These are phyloP conservation scores for Ophiosphaerella korrae DNA, from an alignment of 2,329 filamentous ascomycete genomes.

Conservation along the genomic window DNA sequence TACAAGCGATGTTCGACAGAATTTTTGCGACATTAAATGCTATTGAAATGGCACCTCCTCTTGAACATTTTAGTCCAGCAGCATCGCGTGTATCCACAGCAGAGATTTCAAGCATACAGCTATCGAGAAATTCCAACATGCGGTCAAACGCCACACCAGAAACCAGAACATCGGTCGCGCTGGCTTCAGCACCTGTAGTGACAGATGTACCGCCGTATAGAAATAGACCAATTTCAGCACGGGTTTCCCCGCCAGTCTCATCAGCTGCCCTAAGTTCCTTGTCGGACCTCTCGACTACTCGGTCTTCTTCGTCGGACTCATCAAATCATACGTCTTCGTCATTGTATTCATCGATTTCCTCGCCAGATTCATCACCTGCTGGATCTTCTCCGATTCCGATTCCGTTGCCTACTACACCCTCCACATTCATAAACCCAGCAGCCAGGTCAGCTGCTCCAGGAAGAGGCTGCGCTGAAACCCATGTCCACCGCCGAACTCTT, in stretches of 20 bases:
- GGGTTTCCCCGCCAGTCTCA: not conserved
- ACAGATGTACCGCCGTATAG: too few relatives aligned
- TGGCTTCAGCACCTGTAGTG: not conserved
- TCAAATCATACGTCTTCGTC: too few relatives aligned
- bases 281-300: too few relatives aligned
- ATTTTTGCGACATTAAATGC: too few relatives aligned
- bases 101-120: constrained; percentile 6
- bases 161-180: not conserved
- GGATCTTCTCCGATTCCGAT: too few relatives aligned
- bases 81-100: constrained; percentile 10
- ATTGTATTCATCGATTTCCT: too few relatives aligned
- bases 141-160: not conserved
- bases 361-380: not conserved
- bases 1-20: too few relatives aligned
- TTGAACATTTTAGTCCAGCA: not conserved
- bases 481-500: constrained; percentile 22
- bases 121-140: constrained; percentile 2
- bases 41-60: too few relatives aligned
- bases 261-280: too few relatives aligned
- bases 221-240: not conserved
- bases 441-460: not conserved
- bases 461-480: constrained; percentile 6
- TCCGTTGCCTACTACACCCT: not conserved
- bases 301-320: too few relatives aligned
- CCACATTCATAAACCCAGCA: not conserved